phyloP scores from a whole-genome alignment of 805 yeast genomes.

The Nakazawaea sp. region DNA sequence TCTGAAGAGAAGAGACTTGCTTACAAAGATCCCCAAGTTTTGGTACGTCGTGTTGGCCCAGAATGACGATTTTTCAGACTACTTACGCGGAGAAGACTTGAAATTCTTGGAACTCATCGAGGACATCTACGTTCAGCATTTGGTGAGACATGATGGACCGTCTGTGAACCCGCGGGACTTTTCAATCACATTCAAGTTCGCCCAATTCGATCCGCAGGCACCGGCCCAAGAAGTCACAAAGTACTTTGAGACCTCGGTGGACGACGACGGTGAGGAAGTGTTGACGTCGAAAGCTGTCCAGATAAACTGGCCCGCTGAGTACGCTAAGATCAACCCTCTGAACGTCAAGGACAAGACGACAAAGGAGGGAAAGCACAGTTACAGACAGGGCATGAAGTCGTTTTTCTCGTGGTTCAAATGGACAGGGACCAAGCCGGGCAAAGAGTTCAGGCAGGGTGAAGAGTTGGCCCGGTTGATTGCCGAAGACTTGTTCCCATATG shows the following conservation, averaged over 20 bases:
- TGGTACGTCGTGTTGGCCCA: conserved; percentile 87
- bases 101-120: conserved; percentile 61
- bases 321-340: conserved; percentile 49
- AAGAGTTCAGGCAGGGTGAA: conserved; percentile 73
- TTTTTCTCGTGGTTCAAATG: conserved; percentile 85
- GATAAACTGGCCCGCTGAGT: conserved; percentile 65
- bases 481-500: conserved; percentile 81
- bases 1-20: conserved; percentile 44
- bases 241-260: conserved; percentile 39
- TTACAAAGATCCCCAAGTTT: conserved; percentile 58
- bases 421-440: conserved; percentile 75
- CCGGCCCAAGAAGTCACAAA: conserved; percentile 61
- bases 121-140: conserved; percentile 57
- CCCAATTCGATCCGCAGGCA: conserved; percentile 33
- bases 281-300: conserved; percentile 47
- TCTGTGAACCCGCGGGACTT: conserved; percentile 45
- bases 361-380: conserved; percentile 50
- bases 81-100: conserved; percentile 68
- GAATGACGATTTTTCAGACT: conserved; percentile 80
- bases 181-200: conserved; percentile 52
- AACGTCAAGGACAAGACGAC: conserved; percentile 36
- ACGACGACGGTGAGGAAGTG: conserved; percentile 45
- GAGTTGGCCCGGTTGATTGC: conserved; percentile 64
- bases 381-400: conserved; percentile 69
- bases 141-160: conserved; percentile 27